Evolutionary conservation across 805 yeast genomes (phyloP).

Genomic region (Candida stauntonica): DNA sequence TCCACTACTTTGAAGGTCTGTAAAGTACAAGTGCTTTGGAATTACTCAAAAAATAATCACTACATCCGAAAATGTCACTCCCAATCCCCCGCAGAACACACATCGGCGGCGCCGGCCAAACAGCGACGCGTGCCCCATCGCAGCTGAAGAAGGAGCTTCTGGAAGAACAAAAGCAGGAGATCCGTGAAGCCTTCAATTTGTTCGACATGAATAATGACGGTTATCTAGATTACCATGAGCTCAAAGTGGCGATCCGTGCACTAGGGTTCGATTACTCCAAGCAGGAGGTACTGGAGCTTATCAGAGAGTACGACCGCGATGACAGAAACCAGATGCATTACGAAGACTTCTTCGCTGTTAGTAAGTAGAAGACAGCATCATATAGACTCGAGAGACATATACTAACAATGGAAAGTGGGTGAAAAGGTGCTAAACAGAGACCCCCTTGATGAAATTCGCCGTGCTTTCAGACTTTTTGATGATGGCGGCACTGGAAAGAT

Average conservation of each 20-base stretch:
- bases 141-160: conserved; percentile 61
- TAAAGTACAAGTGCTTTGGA: no score
- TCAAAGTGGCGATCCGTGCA: conserved; percentile 86
- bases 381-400: background rate
- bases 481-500: conserved; percentile 86
- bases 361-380: conserved; percentile 40
- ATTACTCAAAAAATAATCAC: no score
- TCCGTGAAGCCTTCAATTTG: conserved; percentile 83
- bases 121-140: conserved; percentile 23
- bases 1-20: background rate
- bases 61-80: conserved; percentile 12
- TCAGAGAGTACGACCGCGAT: conserved; percentile 78
- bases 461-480: conserved; percentile 89
- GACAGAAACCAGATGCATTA: conserved; percentile 68
- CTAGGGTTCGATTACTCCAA: conserved; percentile 83
- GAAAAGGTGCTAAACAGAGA: conserved; percentile 81
- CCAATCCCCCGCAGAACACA: conserved; percentile 16
- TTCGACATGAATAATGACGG: conserved; percentile 95
- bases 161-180: conserved; percentile 87
- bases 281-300: conserved; percentile 67
- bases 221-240: conserved; percentile 83
- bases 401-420: conserved; percentile 47
- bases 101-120: background rate
- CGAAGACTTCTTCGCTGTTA: conserved; percentile 66
- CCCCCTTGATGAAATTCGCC: conserved; percentile 84